These are phyloP conservation scores for Leccinum insigne DNA, from an alignment of 1,284 basidiomycete genomes.

Conservation along the genomic window DNA sequence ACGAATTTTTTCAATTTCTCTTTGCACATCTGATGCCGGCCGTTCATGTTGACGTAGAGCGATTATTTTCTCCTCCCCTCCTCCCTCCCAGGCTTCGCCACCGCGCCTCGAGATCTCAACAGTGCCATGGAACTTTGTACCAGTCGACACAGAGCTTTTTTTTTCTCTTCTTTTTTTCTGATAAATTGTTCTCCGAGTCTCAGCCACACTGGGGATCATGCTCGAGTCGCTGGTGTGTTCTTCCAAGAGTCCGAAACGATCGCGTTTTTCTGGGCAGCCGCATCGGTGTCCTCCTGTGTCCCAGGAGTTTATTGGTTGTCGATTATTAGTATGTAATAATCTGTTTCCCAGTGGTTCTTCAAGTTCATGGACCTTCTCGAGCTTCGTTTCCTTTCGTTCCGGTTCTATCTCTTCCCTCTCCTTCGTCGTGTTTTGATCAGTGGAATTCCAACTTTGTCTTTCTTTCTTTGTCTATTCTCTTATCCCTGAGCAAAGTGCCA, in stretches of 20 bases:
- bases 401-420: not conserved
- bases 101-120: constrained; percentile 2
- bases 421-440: not conserved
- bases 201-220: not conserved
- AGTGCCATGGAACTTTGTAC: not conserved
- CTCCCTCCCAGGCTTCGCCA: not conserved
- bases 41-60: constrained; percentile 22
- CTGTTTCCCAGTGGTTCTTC: not conserved
- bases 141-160: not conserved
- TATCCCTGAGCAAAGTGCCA: not conserved
- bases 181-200: not conserved
- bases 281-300: no score
- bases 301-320: not conserved
- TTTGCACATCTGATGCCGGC: constrained; percentile 23
- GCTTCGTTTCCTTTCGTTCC: not conserved
- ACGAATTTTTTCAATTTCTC: not conserved
- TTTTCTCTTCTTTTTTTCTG: not conserved
- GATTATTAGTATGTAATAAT: not conserved
- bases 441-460: not conserved
- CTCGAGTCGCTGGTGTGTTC: not conserved
- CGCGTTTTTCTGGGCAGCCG: not conserved
- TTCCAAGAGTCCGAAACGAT: not conserved
- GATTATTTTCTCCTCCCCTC: not conserved
- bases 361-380: not conserved
- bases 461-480: not conserved